Percentiles rank a stretch among this genome's conserved stretches.
These are phyloP conservation scores for Ophiostoma montium DNA, from an alignment of 2,329 filamentous ascomycete genomes.

Conservation along the genomic window DNA sequence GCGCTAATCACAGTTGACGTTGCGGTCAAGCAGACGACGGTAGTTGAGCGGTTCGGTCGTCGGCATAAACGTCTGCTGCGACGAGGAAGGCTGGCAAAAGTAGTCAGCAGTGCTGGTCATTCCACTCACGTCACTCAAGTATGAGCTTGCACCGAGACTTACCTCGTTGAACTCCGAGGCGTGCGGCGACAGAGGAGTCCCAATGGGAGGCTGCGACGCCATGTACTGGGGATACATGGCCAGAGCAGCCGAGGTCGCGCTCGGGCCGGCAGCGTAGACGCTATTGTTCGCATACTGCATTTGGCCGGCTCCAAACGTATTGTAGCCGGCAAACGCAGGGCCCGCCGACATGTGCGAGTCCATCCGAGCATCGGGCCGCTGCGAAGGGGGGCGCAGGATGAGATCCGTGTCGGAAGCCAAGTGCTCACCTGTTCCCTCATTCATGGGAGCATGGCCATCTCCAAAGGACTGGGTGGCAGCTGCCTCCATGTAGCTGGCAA, in stretches of 20 bases:
- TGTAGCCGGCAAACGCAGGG: constrained; percentile 21
- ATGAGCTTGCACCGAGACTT: constrained; percentile 14
- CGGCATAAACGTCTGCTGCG: constrained; percentile 62
- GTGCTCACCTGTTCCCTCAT: constrained; percentile 32
- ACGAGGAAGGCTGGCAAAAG: neutral
- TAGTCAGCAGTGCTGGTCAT: neutral
- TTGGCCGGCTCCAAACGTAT: constrained; percentile 16
- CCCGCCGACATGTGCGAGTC: constrained; percentile 25
- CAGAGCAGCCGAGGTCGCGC: constrained; percentile 25
- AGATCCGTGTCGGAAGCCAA: constrained; percentile 35
- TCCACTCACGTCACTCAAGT: no score
- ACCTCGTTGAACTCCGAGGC: constrained; percentile 61
- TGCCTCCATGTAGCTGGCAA: constrained; percentile 26
- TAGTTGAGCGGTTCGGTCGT: constrained; percentile 92
- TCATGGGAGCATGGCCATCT: constrained; percentile 21
- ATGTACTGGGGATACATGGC: constrained; percentile 33
- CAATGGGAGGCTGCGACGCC: constrained; percentile 36
- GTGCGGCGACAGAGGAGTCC: constrained; percentile 56
- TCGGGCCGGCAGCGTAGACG: constrained; percentile 14
- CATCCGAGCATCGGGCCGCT: constrained; percentile 32
- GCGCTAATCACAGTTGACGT: constrained; percentile 97
- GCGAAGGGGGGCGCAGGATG: constrained; percentile 26
- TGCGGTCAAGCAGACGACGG: constrained; percentile 83
- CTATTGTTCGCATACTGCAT: constrained; percentile 17
- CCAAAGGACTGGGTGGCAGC: constrained; percentile 13